Base-by-base conservation (phyloP, 139 green algal species). In the Astrephomene gubernaculifera region DNA sequence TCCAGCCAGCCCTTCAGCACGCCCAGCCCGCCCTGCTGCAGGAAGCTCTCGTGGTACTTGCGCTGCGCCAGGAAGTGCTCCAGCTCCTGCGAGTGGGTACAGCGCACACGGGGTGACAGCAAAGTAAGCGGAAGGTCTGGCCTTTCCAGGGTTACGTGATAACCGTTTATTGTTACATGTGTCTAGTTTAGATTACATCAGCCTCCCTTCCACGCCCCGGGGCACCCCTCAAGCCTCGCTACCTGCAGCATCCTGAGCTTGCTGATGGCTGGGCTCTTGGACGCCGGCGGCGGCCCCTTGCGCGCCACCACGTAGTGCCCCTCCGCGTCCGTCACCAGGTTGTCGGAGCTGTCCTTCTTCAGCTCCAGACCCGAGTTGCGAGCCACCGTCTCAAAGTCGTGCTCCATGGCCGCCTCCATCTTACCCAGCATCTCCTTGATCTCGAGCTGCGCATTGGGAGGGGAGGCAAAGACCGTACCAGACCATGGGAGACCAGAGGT, bases 1-100 rank as follows among this genome's bases (percentile, higher is more conserved):
- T 91, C 86, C 67, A 93, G 71, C 90, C 90, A 93, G 17, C 86
- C 78, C 83, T 92, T 92, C 72, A 93, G 73, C 76, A 87, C 80
- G 12, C 90, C 88, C 70, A 93, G 88, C 14, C 89, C 83, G 29
- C 90, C 90, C 29, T 78, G 63, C 39, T 54, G 24, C n/a, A 93
- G 70, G 45, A 93, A 93, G 69, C 82, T 60, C 80, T 90, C 82
- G 54, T 93, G 90, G 60, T 91, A 90, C 70, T 93, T 90, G 35
- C 70, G 71, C 87, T 91, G 86, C 19, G 81, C 81, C 75, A 91
- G 38, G 61, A 91, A 88, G 22, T 75, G 41, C 60, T 88, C 82
- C 49, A 87, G 27, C 39, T 91, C 87, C 79, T 85, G 79, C 4
- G 43, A 29, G 33, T 4, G 33, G n/a, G n/a, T n/a, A n/a, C n/a